phyloP scores from a whole-genome alignment of 2,329 filamentous ascomycete genomes.

The Karstenula rhodostoma region DNA sequence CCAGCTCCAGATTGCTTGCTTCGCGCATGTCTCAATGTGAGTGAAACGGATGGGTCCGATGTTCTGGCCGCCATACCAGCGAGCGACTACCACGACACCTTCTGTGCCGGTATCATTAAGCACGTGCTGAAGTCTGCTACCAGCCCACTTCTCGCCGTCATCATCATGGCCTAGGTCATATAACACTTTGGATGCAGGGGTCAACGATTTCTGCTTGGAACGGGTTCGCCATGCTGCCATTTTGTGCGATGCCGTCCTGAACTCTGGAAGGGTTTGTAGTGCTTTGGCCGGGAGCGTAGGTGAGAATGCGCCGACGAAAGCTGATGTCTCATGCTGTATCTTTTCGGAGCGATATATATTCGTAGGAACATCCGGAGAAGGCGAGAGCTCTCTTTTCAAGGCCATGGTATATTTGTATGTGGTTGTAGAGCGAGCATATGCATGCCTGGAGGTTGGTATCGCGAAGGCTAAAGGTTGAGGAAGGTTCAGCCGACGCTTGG shows the following conservation, averaged over 20 bases:
- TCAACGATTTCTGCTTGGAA: slow-evolving; percentile 57
- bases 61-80: slow-evolving; percentile 64
- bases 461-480: slow-evolving; percentile 1
- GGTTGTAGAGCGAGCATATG: slow-evolving; percentile 17
- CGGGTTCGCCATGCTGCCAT: slow-evolving; percentile 61
- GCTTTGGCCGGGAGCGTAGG: slow-evolving; percentile 50
- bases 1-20: slow-evolving; percentile 57
- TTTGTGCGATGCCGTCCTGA: slow-evolving; percentile 58
- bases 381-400: slow-evolving; percentile 39
- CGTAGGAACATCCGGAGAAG: slow-evolving; percentile 20
- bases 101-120: slow-evolving; percentile 54
- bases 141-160: slow-evolving; percentile 63
- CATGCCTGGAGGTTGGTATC: slow-evolving; percentile 17
- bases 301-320: slow-evolving; percentile 61
- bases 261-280: slow-evolving; percentile 55
- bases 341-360: slow-evolving; percentile 55
- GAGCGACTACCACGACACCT: slow-evolving; percentile 60
- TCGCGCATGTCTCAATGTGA: slow-evolving; percentile 60
- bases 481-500: slow-evolving; percentile 9
- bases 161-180: slow-evolving; percentile 60
- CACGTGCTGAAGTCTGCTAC: slow-evolving; percentile 57
- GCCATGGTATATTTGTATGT: slow-evolving; percentile 32
- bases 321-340: slow-evolving; percentile 61
- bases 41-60: slow-evolving; percentile 62
- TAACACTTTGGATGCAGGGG: slow-evolving; percentile 42